A percentile compares a stretch with the other conserved stretches of the same genome.
Evolutionary conservation across 345 rosid genomes (phyloP).

Genomic region (Lepidium aucheri): DNA sequence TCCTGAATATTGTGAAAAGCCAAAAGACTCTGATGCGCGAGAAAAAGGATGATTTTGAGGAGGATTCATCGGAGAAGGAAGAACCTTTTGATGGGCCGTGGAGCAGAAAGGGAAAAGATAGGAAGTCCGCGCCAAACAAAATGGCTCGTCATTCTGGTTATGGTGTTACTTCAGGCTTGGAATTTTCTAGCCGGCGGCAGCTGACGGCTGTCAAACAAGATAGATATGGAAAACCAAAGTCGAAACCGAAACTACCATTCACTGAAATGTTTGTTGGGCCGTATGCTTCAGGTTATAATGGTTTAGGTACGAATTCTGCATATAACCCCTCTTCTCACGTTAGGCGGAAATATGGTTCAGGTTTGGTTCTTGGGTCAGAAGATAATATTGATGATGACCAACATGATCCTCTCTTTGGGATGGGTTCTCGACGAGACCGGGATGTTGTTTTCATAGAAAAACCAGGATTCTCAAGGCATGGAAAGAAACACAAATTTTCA

Average conservation of each 20-base stretch:
- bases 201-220: conserved; percentile 29
- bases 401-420: conserved; percentile 60
- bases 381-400: conserved; percentile 43
- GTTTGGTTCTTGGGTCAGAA: conserved; percentile 35
- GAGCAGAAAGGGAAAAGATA: conserved; percentile 52
- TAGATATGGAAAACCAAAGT: conserved; percentile 54
- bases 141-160: conserved; percentile 34
- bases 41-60: conserved; percentile 54
- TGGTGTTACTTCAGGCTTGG: conserved; percentile 36
- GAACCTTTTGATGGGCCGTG: conserved; percentile 48
- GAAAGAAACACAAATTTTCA: conserved; percentile 44
- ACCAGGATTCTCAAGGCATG: conserved; percentile 37
- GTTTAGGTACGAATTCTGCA: conserved; percentile 42
- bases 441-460: conserved; percentile 10
- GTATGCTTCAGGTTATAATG: conserved; percentile 38
- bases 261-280: conserved; percentile 31
- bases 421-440: conserved; percentile 40
- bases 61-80: conserved; percentile 55
- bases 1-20: conserved; percentile 71
- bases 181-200: conserved; percentile 39
- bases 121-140: conserved; percentile 39
- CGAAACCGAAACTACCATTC: conserved; percentile 43
- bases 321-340: conserved; percentile 33
- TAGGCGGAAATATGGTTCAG: conserved; percentile 43
- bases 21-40: conserved; percentile 77